Evolutionary conservation across 129 eudicot species (phyloP).

Genomic region (Helianthus annuus): HanXRQr2.0-SUNRISE NC_035443.2:165834101-165834600

Average conservation of each 20-base stretch:
- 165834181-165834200: not conserved
- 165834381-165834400: not conserved
- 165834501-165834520: constrained; percentile 59
- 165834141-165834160: constrained; percentile 67
- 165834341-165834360: not conserved
- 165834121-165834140: constrained; percentile 72
- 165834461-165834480: constrained; percentile 93
- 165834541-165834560: not conserved
- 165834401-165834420: not conserved
- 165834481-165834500: constrained; percentile 98
- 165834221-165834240: not conserved
- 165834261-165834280: not conserved
- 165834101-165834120: constrained; percentile 53
- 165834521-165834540: constrained; percentile 6
- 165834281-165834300: not conserved
- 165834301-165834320: not conserved
- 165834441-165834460: constrained; percentile 63
- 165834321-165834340: not conserved
- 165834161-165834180: constrained; percentile 64
- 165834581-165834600: not conserved
- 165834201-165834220: not conserved
- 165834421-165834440: not conserved
- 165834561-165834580: not conserved
- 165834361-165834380: not conserved
- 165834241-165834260: not conserved